phyloP scores from a whole-genome alignment of 352 stramenopile species.

The Thraustotheca clavata region DNA sequence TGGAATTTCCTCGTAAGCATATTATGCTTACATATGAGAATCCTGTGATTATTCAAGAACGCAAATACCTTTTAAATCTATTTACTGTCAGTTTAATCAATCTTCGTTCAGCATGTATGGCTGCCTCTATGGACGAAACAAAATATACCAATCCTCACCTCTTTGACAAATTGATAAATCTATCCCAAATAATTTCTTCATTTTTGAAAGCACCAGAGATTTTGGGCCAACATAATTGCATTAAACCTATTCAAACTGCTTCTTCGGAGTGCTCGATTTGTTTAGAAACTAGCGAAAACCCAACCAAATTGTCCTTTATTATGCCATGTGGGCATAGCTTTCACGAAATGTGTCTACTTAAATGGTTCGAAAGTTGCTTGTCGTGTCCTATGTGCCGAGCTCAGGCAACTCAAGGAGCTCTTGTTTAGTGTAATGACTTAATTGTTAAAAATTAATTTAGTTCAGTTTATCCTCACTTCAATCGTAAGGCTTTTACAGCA shows the following conservation, averaged over 20 bases:
- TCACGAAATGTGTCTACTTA: conserved; percentile 77
- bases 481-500: no score
- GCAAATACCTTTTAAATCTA: conserved; percentile 55
- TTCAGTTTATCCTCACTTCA: no score
- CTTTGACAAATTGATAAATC: no score
- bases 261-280: conserved; percentile 65
- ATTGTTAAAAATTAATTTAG: no score
- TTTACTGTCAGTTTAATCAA: conserved; percentile 58
- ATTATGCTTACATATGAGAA: conserved; percentile 38
- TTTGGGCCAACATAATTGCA: no score
- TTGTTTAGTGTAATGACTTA: background rate
- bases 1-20: background rate
- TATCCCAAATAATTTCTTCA: no score
- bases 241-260: background rate
- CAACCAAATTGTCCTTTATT: conserved; percentile 54
- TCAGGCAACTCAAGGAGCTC: background rate
- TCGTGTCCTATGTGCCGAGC: conserved; percentile 77
- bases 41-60: conserved; percentile 42
- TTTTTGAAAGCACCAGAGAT: no score
- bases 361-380: conserved; percentile 70
- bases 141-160: no score
- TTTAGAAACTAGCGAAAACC: conserved; percentile 46
- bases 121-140: background rate
- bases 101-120: background rate
- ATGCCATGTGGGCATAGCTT: conserved; percentile 72